Conservation (phyloP, 2,329 filamentous ascomycete species). For the Alternaria sp. region DNA sequence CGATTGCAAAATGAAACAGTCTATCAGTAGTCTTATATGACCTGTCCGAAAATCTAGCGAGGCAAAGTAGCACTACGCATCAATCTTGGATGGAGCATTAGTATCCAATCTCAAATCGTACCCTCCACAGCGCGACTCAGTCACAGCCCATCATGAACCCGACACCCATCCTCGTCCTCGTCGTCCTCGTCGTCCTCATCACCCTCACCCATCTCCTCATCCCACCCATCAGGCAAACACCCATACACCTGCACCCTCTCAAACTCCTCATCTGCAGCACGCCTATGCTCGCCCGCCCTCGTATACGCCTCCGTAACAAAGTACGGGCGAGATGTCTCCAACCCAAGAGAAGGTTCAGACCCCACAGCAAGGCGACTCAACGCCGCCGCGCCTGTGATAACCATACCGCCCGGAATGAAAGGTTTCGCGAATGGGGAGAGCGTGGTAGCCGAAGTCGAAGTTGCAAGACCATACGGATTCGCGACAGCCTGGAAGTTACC, state of each 20-base stretch:
- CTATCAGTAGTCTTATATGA: neutral
- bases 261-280: neutral
- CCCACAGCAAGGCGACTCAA: conserved; percentile 1
- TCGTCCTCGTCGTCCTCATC: neutral
- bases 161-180: neutral
- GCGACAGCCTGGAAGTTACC: neutral
- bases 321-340: neutral
- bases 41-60: neutral
- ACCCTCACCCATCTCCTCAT: neutral
- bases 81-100: neutral
- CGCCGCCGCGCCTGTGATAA: neutral
- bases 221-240: neutral
- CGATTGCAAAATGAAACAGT: neutral
- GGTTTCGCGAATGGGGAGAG: neutral
- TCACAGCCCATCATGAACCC: too few species aligned
- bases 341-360: neutral
- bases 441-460: too few species aligned
- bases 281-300: neutral
- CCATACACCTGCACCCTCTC: neutral
- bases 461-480: conserved; percentile 23
- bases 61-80: neutral
- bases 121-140: too few species aligned
- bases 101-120: too few species aligned
- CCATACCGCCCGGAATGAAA: neutral
- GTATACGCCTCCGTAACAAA: conserved; percentile 12